Evolutionary conservation across 2,329 filamentous ascomycete genomes (phyloP).

Genomic region (Chaetomium sp.): DNA sequence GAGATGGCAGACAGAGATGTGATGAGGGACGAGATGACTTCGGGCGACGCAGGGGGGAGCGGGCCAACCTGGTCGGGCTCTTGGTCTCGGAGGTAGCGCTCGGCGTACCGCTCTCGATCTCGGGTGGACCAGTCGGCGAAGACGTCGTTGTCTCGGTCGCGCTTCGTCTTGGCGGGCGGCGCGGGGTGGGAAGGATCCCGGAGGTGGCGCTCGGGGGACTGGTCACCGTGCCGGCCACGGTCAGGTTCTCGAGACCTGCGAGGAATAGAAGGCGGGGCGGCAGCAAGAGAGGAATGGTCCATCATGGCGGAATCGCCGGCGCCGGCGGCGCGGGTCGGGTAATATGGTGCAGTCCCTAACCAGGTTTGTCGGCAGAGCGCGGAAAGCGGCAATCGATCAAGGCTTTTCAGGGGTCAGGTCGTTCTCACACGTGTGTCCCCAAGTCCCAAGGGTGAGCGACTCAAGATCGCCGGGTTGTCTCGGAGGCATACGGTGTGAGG

Average conservation of each 20-base stretch:
- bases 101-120: constrained; percentile 32
- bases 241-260: constrained; percentile 35
- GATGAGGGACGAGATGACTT: constrained; percentile 70
- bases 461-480: constrained; percentile 20
- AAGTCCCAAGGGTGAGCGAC: constrained; percentile 14
- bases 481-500: constrained; percentile 18
- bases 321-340: constrained; percentile 19
- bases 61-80: constrained; percentile 30
- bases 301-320: constrained; percentile 31
- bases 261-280: constrained; percentile 33
- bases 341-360: constrained; percentile 29
- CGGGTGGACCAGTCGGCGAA: constrained; percentile 34
- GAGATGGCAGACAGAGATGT: constrained; percentile 70
- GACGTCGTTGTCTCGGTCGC: constrained; percentile 32
- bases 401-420: constrained; percentile 18
- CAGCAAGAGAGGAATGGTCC: constrained; percentile 31
- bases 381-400: constrained; percentile 17
- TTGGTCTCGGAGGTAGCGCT: constrained; percentile 30
- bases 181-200: constrained; percentile 26
- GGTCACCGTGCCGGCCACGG: constrained; percentile 27
- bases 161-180: constrained; percentile 27
- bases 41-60: constrained; percentile 58
- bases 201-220: constrained; percentile 27
- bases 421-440: constrained; percentile 16
- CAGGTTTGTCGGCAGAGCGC: constrained; percentile 21